Conservation (phyloP, 2,329 filamentous ascomycete species). For the Phaeosphaeria sp. region DNA sequence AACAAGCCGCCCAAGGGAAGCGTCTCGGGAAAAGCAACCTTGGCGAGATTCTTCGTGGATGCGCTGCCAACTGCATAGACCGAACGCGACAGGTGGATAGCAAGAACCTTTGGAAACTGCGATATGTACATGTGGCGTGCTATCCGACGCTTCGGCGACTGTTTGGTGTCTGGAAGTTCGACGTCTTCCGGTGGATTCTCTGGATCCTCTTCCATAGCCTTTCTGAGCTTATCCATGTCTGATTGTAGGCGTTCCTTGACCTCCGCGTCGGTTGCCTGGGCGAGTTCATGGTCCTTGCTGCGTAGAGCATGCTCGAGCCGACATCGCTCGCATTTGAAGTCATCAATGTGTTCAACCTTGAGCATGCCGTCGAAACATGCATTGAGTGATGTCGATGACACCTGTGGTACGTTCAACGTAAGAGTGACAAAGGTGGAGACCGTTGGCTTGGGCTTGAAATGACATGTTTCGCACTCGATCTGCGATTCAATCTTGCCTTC, state of each 20-base stretch:
- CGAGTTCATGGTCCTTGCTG: constrained; percentile 66
- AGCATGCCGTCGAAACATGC: constrained; percentile 92
- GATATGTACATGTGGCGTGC: constrained; percentile 87
- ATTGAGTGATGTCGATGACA: constrained; percentile 77
- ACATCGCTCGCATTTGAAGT: constrained; percentile 95
- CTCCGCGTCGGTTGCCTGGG: constrained; percentile 42
- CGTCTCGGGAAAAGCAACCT: constrained; percentile 89
- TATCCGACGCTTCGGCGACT: constrained; percentile 82
- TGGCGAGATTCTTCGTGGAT: constrained; percentile 92
- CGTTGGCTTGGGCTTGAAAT: constrained; percentile 85
- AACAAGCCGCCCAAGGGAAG: constrained; percentile 81
- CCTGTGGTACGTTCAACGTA: constrained; percentile 88
- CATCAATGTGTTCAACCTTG: constrained; percentile 94
- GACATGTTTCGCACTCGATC: constrained; percentile 88
- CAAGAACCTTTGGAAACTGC: constrained; percentile 85
- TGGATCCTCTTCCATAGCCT: constrained; percentile 79
- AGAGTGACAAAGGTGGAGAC: constrained; percentile 88
- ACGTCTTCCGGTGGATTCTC: constrained; percentile 77
- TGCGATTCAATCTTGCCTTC: constrained; percentile 94
- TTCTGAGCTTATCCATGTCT: constrained; percentile 70
- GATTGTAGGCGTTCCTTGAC: constrained; percentile 59
- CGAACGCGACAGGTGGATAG: constrained; percentile 89
- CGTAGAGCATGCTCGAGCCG: constrained; percentile 80
- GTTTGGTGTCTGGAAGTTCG: constrained; percentile 73
- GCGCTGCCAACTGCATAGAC: constrained; percentile 80